A percentile compares a stretch with the other conserved stretches of the same genome.
Conservation (phyloP, 495 filamentous ascomycete genomes). For the Margaritispora aquatica region DNA sequence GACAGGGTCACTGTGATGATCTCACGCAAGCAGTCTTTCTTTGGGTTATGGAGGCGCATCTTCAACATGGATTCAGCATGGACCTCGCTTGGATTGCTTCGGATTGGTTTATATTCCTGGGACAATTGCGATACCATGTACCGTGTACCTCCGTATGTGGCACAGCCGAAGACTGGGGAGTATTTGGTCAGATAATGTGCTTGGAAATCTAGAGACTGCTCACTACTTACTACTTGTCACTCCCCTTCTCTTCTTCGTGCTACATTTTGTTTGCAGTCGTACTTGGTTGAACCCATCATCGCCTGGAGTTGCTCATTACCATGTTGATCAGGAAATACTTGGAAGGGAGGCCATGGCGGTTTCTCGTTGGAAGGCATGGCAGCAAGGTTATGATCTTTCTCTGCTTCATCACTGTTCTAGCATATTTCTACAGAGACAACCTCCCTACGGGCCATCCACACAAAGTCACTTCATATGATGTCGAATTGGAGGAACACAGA, state of each 20-base stretch:
- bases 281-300: no score
- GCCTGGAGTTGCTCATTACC: no score
- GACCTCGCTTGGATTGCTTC: no score
- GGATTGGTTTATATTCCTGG: no score
- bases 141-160: background rate
- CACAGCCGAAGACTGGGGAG: background rate
- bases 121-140: no score
- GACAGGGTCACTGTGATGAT: no score
- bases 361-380: background rate
- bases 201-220: no score
- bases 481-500: constrained; percentile 1
- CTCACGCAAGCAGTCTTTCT: no score
- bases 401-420: background rate
- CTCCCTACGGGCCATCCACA: background rate
- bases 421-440: background rate
- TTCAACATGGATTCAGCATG: no score
- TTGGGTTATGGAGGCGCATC: no score
- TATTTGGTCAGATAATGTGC: background rate
- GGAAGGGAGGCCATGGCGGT: background rate
- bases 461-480: background rate
- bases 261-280: no score
- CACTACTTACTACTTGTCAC: background rate
- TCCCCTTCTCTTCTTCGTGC: background rate
- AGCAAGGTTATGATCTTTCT: background rate
- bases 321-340: no score